Base-by-base conservation (phyloP, 2,329 filamentous ascomycete species). In the Phyllosticta citrichinensis region DNA sequence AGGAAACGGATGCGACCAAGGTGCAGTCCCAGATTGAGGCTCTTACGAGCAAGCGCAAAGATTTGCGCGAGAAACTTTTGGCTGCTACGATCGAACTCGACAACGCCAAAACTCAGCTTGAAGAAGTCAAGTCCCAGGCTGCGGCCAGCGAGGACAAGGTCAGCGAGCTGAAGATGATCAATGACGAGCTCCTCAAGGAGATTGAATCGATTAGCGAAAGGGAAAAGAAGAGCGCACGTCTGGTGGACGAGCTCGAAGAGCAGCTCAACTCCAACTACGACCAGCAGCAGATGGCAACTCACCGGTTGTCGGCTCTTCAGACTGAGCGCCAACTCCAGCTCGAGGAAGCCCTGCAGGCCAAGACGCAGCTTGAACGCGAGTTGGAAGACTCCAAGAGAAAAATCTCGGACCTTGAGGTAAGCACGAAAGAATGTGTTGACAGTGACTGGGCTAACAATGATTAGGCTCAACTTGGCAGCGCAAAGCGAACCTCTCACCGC, bases 221-320 rank as follows among this genome's bases (percentile, higher is more conserved):
- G 76, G 96, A 95, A 79, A 87, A 91, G 78, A 97, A 96, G 81
- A 95, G 94, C 74, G 88, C 89, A 52, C 86, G 91, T 22, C 80
- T 99, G 12, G 90, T 99, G 9, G 91, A 97, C 72, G 93, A 99
- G 75, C 85, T 99, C 5, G 94, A 99, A 75, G 93, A 97, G 68
- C 94, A 99, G 74, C 85, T 99, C 59, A 92, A 93, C 70, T 90
- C 83, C 71, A 97, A 94, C 76, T 99, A 91, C 74, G 94, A 99
- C 70, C 89, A 96, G 72, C 91, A 93, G 63, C 90, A 97, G 70
- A 80, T 85, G 63, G 86, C 87, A 12, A 91, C 84, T 73, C 96
- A 96, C 76, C 86, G 93, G 59, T 78, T 97, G 58, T 97, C 92
- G 58, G 87, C 88, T 63, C 73, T 80, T 59, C 77, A 80, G 63